Evolutionary conservation across 2,329 filamentous ascomycete genomes (phyloP), one percentile per base, ranked within the genome.

Genomic region (Elsinoe arachidis): DNA sequence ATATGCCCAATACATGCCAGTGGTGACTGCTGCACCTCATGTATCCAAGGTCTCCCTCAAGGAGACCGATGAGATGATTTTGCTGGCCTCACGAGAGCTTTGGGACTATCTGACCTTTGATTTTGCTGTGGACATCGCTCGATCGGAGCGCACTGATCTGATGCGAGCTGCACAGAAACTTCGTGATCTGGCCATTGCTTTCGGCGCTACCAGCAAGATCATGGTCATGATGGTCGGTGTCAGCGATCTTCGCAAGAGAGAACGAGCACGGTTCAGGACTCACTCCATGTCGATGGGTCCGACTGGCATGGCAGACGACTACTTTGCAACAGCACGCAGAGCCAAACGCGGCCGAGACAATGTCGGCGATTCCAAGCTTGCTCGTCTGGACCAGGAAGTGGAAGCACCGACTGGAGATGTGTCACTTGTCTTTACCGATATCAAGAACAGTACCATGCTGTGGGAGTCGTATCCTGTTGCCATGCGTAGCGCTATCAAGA

Each of bases 161-260:
- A 99, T 99, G 93, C 82, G 89, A 56, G 93, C 92, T 14, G 87
- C 93, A 3, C 92, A 97, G 70, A 96, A 95, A 73, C 80, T 99
- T 33, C 85, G 93, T 59, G 93, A 99, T 74, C 78, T 97, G 56
- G 93, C 93, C 41, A 96, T 99, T 68, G 90, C 92, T 1, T 97
- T 96, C 69, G 93, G 93, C 55, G 89, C 92, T 11, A 91, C 85
- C 1, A 87, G 86, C 67, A 99, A 99, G 74, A 88, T 97, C 62
- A 97, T 97, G 91, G 90, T 99, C 44, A 97, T 97, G 92, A 89
- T 99, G 77, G 85, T 99, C 56, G 92, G 91, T 57, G 87, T 99
- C 37, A 86, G 87, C 57, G 91, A 97, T 67, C 76, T 99, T 56
- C 92, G 95, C 73, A 88, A 88, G 68, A 83, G 90, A 58, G 88